Conservation (phyloP, 768 basidiomycete genomes). For the Grammothele lineata region DNA sequence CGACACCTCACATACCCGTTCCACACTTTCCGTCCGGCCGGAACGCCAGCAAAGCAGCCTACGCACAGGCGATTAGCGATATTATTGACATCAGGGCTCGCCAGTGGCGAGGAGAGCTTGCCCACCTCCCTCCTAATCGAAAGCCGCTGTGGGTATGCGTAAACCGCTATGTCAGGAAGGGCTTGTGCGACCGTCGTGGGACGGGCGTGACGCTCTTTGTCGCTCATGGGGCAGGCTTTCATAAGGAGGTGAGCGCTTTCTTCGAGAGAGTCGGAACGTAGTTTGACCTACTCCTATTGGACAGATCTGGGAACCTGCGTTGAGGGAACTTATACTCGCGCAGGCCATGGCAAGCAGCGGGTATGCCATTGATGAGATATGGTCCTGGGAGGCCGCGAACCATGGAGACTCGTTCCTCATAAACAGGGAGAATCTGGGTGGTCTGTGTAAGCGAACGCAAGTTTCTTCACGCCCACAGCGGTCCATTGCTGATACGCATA, state of each 20-base stretch:
- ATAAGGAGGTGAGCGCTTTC: conserved; percentile 87
- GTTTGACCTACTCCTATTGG: neutral
- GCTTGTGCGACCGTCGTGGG: conserved; percentile 6
- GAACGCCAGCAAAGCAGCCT: conserved; percentile 30
- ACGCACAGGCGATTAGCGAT: conserved; percentile 20
- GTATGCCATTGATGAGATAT: conserved; percentile 63
- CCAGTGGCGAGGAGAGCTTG: conserved; percentile 10
- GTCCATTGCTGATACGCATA: too few species aligned
- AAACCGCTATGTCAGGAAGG: conserved; percentile 61
- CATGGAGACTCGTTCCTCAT: conserved; percentile 82
- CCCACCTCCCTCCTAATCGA: conserved; percentile 17
- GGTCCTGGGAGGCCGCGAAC: conserved; percentile 79
- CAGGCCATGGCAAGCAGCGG: conserved; percentile 17
- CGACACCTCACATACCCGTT: conserved; percentile 36
- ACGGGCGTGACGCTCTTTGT: conserved; percentile 73
- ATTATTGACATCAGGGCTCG: conserved; percentile 24
- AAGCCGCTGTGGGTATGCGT: conserved; percentile 62
- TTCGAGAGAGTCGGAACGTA: too few species aligned
- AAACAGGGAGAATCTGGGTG: conserved; percentile 53
- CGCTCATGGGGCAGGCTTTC: conserved; percentile 84
- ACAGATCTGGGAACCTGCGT: conserved; percentile 85
- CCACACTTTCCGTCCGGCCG: conserved; percentile 34
- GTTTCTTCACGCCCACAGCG: too few species aligned
- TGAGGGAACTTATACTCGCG: conserved; percentile 48
- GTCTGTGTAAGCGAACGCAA: conserved; percentile 63